phyloP scores from a whole-genome alignment of 1,139 yeast species.

The Geotrichum restrictum region DNA sequence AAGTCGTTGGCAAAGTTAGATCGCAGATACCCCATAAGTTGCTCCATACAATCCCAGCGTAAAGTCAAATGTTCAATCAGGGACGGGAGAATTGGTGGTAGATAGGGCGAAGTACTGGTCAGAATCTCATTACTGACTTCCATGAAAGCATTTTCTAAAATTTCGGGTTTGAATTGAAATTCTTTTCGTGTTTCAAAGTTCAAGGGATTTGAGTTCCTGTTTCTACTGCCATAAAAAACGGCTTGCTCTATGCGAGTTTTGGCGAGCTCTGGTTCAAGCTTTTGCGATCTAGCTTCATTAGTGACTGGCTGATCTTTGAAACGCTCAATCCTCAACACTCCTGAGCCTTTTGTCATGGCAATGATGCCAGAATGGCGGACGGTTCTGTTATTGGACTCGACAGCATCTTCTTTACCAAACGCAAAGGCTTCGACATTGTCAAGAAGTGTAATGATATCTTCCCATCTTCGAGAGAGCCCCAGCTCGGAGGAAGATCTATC shows the following conservation, averaged over 20 bases:
- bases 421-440: conserved; percentile 56
- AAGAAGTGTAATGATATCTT: conserved; percentile 62
- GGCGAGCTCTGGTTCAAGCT: conserved; percentile 42
- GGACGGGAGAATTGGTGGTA: conserved; percentile 47
- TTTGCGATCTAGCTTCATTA: conserved; percentile 7
- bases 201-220: conserved; percentile 44
- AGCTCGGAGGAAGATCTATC: conserved; percentile 36
- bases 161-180: conserved; percentile 36
- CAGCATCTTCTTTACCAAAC: conserved; percentile 50
- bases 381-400: conserved; percentile 26
- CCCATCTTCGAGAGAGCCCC: conserved; percentile 61
- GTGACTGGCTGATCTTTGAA: conserved; percentile 25
- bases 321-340: conserved; percentile 60
- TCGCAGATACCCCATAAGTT: conserved; percentile 47
- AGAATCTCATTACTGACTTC: conserved; percentile 54
- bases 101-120: conserved; percentile 45
- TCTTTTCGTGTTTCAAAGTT: conserved; percentile 52
- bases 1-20: conserved; percentile 46
- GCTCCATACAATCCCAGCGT: conserved; percentile 42
- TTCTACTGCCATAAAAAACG: conserved; percentile 52
- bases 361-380: conserved; percentile 46
- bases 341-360: conserved; percentile 55
- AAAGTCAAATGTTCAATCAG: conserved; percentile 44
- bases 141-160: conserved; percentile 49
- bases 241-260: conserved; percentile 81